A percentile compares a stretch with the other conserved stretches of the same genome.
Conservation (phyloP, 176 grass and related monocot species). For the Urochloa ruziziensis region DNA sequence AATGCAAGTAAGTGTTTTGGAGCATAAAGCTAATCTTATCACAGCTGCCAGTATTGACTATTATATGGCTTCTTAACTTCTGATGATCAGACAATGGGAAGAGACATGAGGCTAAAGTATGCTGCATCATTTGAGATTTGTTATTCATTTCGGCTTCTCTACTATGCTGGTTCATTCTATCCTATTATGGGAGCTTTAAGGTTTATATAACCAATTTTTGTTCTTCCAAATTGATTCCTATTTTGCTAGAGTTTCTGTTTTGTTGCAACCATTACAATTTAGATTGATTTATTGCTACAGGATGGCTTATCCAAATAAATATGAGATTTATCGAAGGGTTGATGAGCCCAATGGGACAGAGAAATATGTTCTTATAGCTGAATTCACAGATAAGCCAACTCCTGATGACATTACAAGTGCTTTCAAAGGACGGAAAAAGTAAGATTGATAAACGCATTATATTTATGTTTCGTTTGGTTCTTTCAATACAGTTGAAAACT, state of each 20-base stretch:
- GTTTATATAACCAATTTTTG: constrained; percentile 33
- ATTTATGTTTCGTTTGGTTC: constrained; percentile 7
- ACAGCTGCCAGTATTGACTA: background rate
- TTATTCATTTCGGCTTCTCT: constrained; percentile 89
- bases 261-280: constrained; percentile 21
- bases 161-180: constrained; percentile 80
- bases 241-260: constrained; percentile 9
- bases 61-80: constrained; percentile 28
- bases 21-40: constrained; percentile 13
- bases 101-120: constrained; percentile 89
- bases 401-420: constrained; percentile 73
- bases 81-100: constrained; percentile 78
- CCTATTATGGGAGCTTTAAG: constrained; percentile 97
- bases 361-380: constrained; percentile 66
- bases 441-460: constrained; percentile 22
- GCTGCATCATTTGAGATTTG: constrained; percentile 92
- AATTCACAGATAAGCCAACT: constrained; percentile 73
- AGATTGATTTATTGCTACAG: constrained; percentile 39
- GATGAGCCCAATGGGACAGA: constrained; percentile 67
- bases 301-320: constrained; percentile 84
- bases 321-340: constrained; percentile 85
- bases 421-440: constrained; percentile 64
- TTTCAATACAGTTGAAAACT: background rate
- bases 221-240: background rate
- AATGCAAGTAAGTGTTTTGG: constrained; percentile 76